Evolutionary conservation across 805 yeast genomes (phyloP), one percentile per base, ranked within the genome.

Genomic region (Starmerella vaccinii): DNA sequence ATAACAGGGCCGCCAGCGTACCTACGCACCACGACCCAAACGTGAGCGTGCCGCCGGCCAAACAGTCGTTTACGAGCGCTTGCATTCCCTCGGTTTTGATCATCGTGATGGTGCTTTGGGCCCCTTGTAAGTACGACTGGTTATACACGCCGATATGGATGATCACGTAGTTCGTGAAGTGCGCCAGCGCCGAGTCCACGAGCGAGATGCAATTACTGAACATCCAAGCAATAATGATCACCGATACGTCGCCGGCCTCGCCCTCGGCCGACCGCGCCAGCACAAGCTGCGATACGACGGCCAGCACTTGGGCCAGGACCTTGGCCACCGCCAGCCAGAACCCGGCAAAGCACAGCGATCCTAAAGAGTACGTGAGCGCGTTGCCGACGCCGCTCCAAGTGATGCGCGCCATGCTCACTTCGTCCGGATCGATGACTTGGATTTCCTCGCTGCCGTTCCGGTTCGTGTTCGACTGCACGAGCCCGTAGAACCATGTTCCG

Each of bases 111-210:
- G 97, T 84, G 53, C 85, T 90, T 59, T 76, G 82, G 0, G 95
- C 89, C 0, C 94, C 80, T 26, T 72, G 70, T 45, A 84, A 61
- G 62, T 88, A 90, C 32, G 78, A 72, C 59, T 81, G 80, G 43
- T 97, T 97, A 66, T 87, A 90, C 22, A 89, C 72, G 0, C 96
- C 95, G 59, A 89, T 73, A 61, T 81, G 86, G 26, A 92, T 81
- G 64, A 84, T 85, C 6, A 96, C 95, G 63, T 86, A 89, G 63
- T 84, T 90, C 68, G 89, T 87, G 71, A 89, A 88, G 72, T 85
- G 88, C 53, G 80, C 74, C 21, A 84, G 83, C 45, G 82, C 55
- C 92, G 95, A 85, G 57, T 85, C 85, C 23, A 89, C 60, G 18
- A 84, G 66, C 5, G 81, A 65, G 24, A 84, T 61, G 61, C 81